Evolutionary conservation across 805 yeast species (phyloP).

Genomic region (Diddensiella caesifluorescens): DNA sequence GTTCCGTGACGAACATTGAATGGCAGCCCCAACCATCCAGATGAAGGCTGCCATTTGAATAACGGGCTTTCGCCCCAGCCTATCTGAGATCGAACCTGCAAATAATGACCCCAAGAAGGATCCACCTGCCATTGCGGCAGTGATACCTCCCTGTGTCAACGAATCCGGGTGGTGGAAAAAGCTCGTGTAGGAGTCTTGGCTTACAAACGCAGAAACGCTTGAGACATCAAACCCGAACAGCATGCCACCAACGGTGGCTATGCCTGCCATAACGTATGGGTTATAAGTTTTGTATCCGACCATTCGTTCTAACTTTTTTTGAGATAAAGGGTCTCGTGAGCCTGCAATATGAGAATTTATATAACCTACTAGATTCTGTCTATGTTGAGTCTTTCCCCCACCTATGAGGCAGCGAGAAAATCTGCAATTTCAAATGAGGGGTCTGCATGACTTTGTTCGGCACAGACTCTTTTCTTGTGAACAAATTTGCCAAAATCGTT

Average conservation of each 20-base stretch:
- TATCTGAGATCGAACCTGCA: conserved; percentile 47
- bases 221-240: conserved; percentile 76
- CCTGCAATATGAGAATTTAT: too few relatives aligned
- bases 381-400: too few relatives aligned
- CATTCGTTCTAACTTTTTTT: too few relatives aligned
- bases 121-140: conserved; percentile 76
- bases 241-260: conserved; percentile 63
- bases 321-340: too few relatives aligned
- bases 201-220: conserved; percentile 65
- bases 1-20: conserved; percentile 44
- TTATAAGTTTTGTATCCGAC: conserved; percentile 39
- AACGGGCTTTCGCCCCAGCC: conserved; percentile 50
- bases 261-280: conserved; percentile 48
- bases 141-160: conserved; percentile 62
- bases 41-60: conserved; percentile 48
- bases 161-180: conserved; percentile 54
- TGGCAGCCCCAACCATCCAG: conserved; percentile 60
- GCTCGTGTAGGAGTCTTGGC: conserved; percentile 41
- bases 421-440: too few relatives aligned
- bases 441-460: too few relatives aligned
- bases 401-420: too few relatives aligned
- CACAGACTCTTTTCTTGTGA: too few relatives aligned
- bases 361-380: too few relatives aligned
- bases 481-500: too few relatives aligned
- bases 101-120: conserved; percentile 62